These are phyloP conservation scores for Pisolithus sp. DNA, from an alignment of 768 basidiomycete genomes.

Conservation along the genomic window DNA sequence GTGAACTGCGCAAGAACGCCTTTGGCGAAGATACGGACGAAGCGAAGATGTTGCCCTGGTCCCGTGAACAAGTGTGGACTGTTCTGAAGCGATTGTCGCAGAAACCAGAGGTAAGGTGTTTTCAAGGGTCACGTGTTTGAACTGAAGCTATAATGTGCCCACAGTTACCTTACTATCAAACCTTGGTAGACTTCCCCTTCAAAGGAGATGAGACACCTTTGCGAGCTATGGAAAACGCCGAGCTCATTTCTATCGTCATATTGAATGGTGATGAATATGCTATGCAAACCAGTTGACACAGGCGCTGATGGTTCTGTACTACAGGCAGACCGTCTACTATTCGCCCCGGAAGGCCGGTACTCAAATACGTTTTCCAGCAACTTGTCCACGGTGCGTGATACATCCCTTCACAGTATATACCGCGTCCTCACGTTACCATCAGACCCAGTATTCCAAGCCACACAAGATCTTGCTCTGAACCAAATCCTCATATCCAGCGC, in stretches of 20 bases:
- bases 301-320: background rate
- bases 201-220: slow-evolving; percentile 83
- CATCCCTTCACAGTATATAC: background rate
- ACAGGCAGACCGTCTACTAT: slow-evolving; percentile 79
- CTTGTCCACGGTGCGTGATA: slow-evolving; percentile 61
- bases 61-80: slow-evolving; percentile 81
- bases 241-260: slow-evolving; percentile 76
- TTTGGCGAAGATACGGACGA: slow-evolving; percentile 93
- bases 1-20: slow-evolving; percentile 82
- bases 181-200: slow-evolving; percentile 80
- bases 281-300: background rate
- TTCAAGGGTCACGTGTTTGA: slow-evolving; percentile 15
- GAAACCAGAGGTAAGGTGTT: slow-evolving; percentile 49
- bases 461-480: slow-evolving; percentile 77
- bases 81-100: slow-evolving; percentile 69
- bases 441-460: slow-evolving; percentile 77
- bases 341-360: slow-evolving; percentile 86
- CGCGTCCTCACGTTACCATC: background rate
- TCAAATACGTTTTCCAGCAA: slow-evolving; percentile 76
- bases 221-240: slow-evolving; percentile 82
- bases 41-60: slow-evolving; percentile 77
- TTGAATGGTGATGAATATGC: slow-evolving; percentile 48
- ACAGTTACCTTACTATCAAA: slow-evolving; percentile 76
- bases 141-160: background rate
- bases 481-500: slow-evolving; percentile 52